phyloP scores from a whole-genome alignment of 73 alveolate species.

The Tetrahymena thermophila region DNA sequence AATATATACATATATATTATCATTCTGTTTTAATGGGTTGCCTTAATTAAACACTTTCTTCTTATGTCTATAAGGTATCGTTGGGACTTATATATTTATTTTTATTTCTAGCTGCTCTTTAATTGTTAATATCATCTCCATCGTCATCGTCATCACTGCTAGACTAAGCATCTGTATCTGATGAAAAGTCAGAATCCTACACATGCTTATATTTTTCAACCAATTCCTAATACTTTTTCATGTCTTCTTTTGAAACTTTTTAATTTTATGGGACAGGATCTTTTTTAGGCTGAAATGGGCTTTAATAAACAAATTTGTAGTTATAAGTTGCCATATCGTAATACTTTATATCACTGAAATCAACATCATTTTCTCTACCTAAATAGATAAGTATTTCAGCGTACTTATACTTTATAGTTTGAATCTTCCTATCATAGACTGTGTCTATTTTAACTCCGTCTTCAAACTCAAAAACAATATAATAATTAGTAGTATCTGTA shows the following conservation, averaged over 20 bases:
- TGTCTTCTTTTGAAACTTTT: background rate
- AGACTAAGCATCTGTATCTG: background rate
- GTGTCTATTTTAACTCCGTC: background rate
- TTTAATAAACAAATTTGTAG: background rate
- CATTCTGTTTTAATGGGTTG: background rate
- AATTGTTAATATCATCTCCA: background rate
- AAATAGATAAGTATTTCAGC: background rate
- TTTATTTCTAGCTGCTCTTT: background rate
- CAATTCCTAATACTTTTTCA: background rate
- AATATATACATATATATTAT: background rate
- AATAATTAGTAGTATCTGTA: background rate
- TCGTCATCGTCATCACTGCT: background rate
- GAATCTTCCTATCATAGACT: background rate
- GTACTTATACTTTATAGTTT: background rate
- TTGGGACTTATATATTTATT: background rate
- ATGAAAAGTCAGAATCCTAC: background rate
- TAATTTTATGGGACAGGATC: background rate
- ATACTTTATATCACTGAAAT: background rate
- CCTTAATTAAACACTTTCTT: background rate
- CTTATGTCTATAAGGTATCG: background rate
- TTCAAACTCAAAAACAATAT: background rate
- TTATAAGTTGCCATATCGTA: background rate
- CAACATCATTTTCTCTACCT: background rate
- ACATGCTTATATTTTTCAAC: background rate
- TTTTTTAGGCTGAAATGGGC: background rate